phyloP scores from a whole-genome alignment of 495 filamentous ascomycete species.

The Lepraria neglecta region DNA sequence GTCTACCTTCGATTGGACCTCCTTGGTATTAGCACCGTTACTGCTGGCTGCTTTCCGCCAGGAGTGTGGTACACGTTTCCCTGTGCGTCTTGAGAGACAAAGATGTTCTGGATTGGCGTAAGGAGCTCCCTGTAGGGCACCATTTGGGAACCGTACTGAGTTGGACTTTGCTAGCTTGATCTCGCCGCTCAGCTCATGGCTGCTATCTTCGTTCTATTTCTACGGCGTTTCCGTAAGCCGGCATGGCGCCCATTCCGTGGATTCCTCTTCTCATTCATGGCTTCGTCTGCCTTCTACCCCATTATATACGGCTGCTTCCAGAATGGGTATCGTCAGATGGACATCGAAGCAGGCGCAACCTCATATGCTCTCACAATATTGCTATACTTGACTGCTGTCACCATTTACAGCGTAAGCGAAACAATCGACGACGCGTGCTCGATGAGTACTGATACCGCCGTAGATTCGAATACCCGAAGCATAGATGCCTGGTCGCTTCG shows the following conservation, averaged over 20 bases:
- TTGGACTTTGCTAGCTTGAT: constrained; percentile 34
- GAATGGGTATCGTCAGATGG: constrained; percentile 16
- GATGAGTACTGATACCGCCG: not conserved
- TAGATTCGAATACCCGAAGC: constrained; percentile 38
- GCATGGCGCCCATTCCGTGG: constrained; percentile 18
- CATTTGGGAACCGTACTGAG: constrained; percentile 33
- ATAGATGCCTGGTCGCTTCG: constrained; percentile 46
- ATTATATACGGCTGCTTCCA: constrained; percentile 16
- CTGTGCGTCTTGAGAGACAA: constrained; percentile 37
- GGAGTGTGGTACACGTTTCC: constrained; percentile 49
- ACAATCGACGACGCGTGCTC: not conserved
- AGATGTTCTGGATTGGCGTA: constrained; percentile 43
- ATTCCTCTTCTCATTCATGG: constrained; percentile 21
- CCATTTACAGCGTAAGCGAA: constrained; percentile 14
- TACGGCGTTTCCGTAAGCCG: constrained; percentile 11
- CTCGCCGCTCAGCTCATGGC: constrained; percentile 24
- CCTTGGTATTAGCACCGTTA: constrained; percentile 44
- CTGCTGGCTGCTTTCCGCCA: constrained; percentile 42
- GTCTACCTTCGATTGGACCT: constrained; percentile 44
- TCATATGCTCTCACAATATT: constrained; percentile 27
- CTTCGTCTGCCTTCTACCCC: constrained; percentile 22
- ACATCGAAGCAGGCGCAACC: constrained; percentile 21
- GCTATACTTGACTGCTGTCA: constrained; percentile 19
- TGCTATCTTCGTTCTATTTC: constrained; percentile 18
- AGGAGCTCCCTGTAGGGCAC: not conserved